Evolutionary conservation across 306 rosid genomes (phyloP), one percentile per base, ranked within the genome.

Genomic region (Rosa chinensis): DNA sequence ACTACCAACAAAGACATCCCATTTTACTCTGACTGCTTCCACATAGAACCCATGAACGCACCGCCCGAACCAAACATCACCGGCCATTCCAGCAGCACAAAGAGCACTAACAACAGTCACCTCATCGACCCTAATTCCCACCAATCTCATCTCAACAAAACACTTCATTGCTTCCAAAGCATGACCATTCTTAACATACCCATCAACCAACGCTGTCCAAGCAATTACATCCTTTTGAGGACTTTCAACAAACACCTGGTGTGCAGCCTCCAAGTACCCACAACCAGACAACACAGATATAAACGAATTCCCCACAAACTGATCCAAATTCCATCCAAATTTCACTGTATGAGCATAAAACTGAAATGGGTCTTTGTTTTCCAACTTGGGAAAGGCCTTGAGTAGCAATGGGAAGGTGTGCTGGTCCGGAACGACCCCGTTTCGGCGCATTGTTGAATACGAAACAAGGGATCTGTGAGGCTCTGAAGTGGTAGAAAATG

Each of bases 181-280:
- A 42, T 0, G 67, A 13, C 87, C 85, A 43, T 79, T 85, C 78
- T 87, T 90, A 21, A 84, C 84, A 75, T 73, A 86, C 61, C 94
- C 94, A 70, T 87, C 83, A 63, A 90, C 79, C 93, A 92, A 86
- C 3, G 94, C 88, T 45, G 85, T 90, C 82, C 89, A 92, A 80
- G 90, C 82, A 49, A 92, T 86, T 85, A 92, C 89, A 80, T 90
- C 97, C 83, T 81, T 70, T 8, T 21, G 66, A 49, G 58, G 55
- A 77, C 87, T 82, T 28, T 66, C 63, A 79, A 84, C 89, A 83
- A 92, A 88, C 77, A 92, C 18, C 64, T 72, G 48, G 17, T 79
- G 74, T 0, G 97, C 97, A 82, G 61, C 79, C 5, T 52, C 56
- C 20, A 90, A 17, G 58, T 85, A 78, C 56, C 91, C 85, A 11